phyloP scores from a whole-genome alignment of 768 basidiomycete species.

The Mrakia gelida region DNA sequence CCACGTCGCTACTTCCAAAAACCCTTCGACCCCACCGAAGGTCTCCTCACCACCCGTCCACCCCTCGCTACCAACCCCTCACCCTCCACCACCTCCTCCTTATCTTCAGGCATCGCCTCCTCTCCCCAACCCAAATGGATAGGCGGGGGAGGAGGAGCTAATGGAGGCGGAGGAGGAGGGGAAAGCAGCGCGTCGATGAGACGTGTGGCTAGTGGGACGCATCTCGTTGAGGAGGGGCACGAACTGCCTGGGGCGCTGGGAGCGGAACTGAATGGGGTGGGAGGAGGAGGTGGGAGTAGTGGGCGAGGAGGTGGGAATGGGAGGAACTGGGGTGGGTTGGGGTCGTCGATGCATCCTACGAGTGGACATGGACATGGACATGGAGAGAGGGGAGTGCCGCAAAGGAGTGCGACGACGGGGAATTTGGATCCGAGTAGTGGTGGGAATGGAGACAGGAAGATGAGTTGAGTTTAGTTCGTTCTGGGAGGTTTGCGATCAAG shows the following conservation, averaged over 20 bases:
- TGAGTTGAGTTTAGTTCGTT: too few relatives aligned
- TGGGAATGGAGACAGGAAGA: neutral
- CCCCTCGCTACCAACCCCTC: neutral
- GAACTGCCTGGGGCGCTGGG: neutral
- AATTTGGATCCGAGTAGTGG: neutral
- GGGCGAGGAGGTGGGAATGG: neutral
- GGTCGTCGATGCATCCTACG: neutral
- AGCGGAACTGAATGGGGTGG: neutral
- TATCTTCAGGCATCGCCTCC: neutral
- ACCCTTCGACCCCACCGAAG: constrained; percentile 7
- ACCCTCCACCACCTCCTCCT: neutral
- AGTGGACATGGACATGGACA: neutral
- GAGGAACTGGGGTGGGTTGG: neutral
- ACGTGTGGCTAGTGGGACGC: neutral
- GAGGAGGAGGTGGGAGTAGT: neutral
- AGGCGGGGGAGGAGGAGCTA: neutral
- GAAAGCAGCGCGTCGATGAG: constrained; percentile 1
- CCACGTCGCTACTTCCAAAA: constrained; percentile 20
- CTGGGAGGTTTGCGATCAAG: neutral
- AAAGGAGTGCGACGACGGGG: constrained; percentile 6
- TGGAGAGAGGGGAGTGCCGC: neutral
- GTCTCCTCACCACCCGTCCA: constrained; percentile 18
- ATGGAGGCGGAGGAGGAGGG: neutral
- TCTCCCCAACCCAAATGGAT: neutral
- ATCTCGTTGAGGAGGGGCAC: neutral